Evolutionary conservation across 2,329 filamentous ascomycete genomes (phyloP).

Genomic region (Neofusicoccum sp.): DNA sequence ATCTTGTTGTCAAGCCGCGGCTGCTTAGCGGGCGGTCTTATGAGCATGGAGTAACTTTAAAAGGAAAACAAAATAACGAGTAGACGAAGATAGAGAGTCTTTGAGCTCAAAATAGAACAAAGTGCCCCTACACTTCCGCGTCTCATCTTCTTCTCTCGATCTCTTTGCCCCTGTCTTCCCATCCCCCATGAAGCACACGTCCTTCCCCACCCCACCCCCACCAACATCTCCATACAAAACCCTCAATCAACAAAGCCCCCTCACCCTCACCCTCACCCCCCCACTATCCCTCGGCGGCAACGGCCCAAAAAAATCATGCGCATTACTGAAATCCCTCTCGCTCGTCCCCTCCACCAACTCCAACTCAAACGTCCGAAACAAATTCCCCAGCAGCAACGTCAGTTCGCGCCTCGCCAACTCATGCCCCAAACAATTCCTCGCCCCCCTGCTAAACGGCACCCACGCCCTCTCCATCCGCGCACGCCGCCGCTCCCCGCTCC

Average conservation of each 20-base stretch:
- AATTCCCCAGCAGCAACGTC: slow-evolving; percentile 20
- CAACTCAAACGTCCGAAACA: slow-evolving; percentile 17
- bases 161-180: too few species aligned
- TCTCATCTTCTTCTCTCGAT: too few species aligned
- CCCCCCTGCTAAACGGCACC: slow-evolving; percentile 38
- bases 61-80: not conserved
- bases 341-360: slow-evolving; percentile 23
- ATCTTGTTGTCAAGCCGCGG: not conserved
- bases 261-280: slow-evolving; percentile 19
- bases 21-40: too few species aligned
- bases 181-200: too few species aligned
- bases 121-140: too few species aligned
- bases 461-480: slow-evolving; percentile 32
- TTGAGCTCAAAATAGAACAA: too few species aligned
- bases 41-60: not conserved
- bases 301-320: slow-evolving; percentile 25
- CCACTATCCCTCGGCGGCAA: slow-evolving; percentile 17
- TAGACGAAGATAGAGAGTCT: slow-evolving; percentile 9
- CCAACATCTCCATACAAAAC: too few species aligned
- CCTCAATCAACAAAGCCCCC: too few species aligned
- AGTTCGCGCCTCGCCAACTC: slow-evolving; percentile 29
- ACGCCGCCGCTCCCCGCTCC: not conserved
- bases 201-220: too few species aligned
- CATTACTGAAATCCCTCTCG: slow-evolving; percentile 20
- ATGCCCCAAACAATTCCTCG: slow-evolving; percentile 39